Evolutionary conservation across 352 stramenopile genomes (phyloP), one percentile per base, ranked within the genome.

Genomic region (Phytophthora citrophthora): DNA sequence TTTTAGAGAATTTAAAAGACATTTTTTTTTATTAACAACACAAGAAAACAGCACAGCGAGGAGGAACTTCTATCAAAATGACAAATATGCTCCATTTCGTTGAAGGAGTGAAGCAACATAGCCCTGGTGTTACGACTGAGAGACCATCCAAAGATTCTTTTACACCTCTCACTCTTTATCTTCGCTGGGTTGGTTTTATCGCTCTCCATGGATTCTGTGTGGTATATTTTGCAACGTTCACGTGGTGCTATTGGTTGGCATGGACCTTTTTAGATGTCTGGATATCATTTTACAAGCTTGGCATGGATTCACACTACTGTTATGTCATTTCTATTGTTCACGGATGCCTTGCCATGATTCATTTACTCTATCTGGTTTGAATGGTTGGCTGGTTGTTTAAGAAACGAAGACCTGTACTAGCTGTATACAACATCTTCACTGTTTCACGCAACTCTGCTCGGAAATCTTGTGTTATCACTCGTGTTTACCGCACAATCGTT

Each of bases 321-420:
- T 23, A 15, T 7, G 27, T 20, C 12, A 53, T 71, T 18, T 43
- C 49, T 1, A 20, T 64, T 18, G 61, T 64, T 4, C 61, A 68
- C 15, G 61, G 49, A 8, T 57, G 40, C 5, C 51, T 64, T 15
- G 66, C 61, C 34, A 15, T 11, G 31, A n/a, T 64, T 41, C 66
- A 74, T 11, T 26, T 48, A 10, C 0, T 39, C 9, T 74, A 50
- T 10, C 24, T 70, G n/a, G 29, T 57, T 12, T 68, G 60, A 53
- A 72, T 76, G 62, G 2, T 69, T 9, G 23, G 23, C 5, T 65
- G 64, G 63, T 66, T 62, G 4, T 23, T 72, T 6, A 59, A 69
- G 48, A 69, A 69, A 15, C 27, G 39, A 20, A 29, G 38, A 32
- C 44, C 72, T 7, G 57, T 68, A 11, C 61, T 69, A 39, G 56